Evolutionary conservation across 805 yeast genomes (phyloP).

Genomic region (Lipomyces kockii): DNA sequence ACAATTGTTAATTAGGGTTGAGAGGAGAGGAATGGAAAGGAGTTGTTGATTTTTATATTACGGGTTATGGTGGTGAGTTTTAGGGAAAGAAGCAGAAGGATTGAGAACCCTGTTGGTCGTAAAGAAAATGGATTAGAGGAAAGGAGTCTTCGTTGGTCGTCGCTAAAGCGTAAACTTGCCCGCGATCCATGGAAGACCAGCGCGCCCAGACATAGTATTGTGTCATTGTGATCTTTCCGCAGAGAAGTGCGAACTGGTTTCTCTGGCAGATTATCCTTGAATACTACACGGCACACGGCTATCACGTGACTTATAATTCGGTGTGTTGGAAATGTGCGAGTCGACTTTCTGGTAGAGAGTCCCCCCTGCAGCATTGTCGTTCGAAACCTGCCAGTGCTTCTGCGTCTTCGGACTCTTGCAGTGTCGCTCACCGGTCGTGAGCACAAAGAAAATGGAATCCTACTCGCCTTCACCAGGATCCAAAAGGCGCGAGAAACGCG

Average conservation of each 20-base stretch:
- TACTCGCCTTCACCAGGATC: constrained; percentile 13
- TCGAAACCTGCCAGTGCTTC: background rate
- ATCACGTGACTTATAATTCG: background rate
- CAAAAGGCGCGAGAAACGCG: constrained; percentile 30
- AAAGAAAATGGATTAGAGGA: too few relatives aligned
- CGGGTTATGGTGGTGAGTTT: too few relatives aligned
- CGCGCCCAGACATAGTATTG: background rate
- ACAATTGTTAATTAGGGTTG: too few relatives aligned
- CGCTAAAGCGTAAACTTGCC: background rate
- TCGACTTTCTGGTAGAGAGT: background rate
- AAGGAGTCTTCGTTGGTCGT: too few relatives aligned
- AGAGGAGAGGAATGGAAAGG: too few relatives aligned
- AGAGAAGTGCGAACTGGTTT: background rate
- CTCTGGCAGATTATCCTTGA: background rate
- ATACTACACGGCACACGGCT: background rate
- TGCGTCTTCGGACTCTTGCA: background rate
- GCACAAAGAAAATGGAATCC: background rate
- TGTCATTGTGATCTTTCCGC: background rate
- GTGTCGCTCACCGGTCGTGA: background rate
- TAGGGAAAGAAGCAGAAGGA: too few relatives aligned
- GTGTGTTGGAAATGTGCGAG: background rate
- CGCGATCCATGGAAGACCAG: background rate
- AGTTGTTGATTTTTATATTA: too few relatives aligned
- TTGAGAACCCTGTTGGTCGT: too few relatives aligned
- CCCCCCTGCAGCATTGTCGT: background rate